These are phyloP conservation scores for Lentinula lateritia DNA, from an alignment of 768 basidiomycete species.

Conservation along the genomic window DNA sequence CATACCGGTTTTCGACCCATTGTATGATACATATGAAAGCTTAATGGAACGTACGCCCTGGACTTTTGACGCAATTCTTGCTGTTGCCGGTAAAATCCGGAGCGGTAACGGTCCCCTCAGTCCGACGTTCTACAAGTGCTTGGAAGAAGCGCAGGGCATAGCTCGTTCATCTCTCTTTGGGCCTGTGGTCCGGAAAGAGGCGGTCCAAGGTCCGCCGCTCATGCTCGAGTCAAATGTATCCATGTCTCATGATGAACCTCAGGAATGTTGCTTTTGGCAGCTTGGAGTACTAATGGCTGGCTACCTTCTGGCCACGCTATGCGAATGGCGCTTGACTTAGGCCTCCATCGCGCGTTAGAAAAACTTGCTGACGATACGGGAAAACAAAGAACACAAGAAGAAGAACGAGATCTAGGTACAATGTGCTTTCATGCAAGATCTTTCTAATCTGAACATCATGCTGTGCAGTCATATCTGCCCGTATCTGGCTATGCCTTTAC, in stretches of 20 bases:
- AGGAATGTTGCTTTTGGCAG: conserved; percentile 90
- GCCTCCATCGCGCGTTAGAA: conserved; percentile 87
- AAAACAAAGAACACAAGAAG: conserved; percentile 70
- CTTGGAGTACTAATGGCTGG: conserved; percentile 95
- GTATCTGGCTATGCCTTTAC: conserved; percentile 92
- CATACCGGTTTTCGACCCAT: conserved; percentile 90
- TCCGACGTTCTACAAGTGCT: conserved; percentile 82
- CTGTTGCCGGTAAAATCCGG: conserved; percentile 88
- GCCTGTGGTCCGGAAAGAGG: conserved; percentile 90
- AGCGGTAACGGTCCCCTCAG: conserved; percentile 84
- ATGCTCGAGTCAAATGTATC: background rate
- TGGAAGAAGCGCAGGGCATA: conserved; percentile 95
- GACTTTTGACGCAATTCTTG: conserved; percentile 92
- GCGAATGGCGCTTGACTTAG: conserved; percentile 93
- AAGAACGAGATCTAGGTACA: conserved; percentile 79
- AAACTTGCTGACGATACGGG: conserved; percentile 75
- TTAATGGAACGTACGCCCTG: conserved; percentile 91
- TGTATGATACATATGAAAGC: conserved; percentile 90
- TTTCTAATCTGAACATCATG: conserved; percentile 3
- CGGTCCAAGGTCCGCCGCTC: conserved; percentile 67
- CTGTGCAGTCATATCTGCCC: conserved; percentile 73
- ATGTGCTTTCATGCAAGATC: conserved; percentile 3
- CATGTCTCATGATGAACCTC: conserved; percentile 6
- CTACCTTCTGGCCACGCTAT: conserved; percentile 93
- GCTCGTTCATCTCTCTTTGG: conserved; percentile 92